Evolutionary conservation across 768 basidiomycete species (phyloP), one percentile per base, ranked within the genome.

Genomic region (Boletus subparvulus): DNA sequence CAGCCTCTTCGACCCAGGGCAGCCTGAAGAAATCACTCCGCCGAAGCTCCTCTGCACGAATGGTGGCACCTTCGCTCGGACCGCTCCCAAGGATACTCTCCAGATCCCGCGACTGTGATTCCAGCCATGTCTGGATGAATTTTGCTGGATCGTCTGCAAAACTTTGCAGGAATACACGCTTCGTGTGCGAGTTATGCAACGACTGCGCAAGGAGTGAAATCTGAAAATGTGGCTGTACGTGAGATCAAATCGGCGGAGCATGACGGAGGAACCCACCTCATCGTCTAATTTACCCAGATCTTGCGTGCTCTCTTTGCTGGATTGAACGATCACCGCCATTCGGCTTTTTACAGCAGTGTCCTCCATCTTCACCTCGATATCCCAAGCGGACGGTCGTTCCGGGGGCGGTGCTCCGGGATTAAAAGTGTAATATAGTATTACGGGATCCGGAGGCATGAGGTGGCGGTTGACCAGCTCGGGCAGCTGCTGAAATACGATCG

Each of bases 1-100:
- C 86, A 7, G 92, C 93, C 77, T 85, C 84, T 63, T 90, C 87
- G 13, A 97, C 93, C 94, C 94, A 98, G 5, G 93, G 91, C 67
- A 96, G 72, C 59, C 81, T 79, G 81, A 97, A 98, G 74, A 94
- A 90, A 69, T 97, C 94, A 66, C 90, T 94, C 50, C 92, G 76
- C 59, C 87, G 82, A 52, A 97, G 74, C 68, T 97, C 94, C 62
- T 96, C 94, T 55, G 91, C 90, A n/a, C 90, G 76, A 11, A 95
- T 81, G 3, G 85, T 85, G 67, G 83, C 79, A 28, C 88, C 89
- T 61, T 91, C 89, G 39, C 84, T 86, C 3, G 88, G 84, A 2
- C 92, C 93, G 68, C 88, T 92, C 32, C 92, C 93, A n/a, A 97
- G 78, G 55, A 95, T 80, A 55, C 83, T 88, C 74, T 95, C 92